A percentile compares a stretch with the other conserved stretches of the same genome.
These are phyloP conservation scores for Bretschneidera sinensis DNA, from an alignment of 345 rosid species.

Conservation along the genomic window DNA sequence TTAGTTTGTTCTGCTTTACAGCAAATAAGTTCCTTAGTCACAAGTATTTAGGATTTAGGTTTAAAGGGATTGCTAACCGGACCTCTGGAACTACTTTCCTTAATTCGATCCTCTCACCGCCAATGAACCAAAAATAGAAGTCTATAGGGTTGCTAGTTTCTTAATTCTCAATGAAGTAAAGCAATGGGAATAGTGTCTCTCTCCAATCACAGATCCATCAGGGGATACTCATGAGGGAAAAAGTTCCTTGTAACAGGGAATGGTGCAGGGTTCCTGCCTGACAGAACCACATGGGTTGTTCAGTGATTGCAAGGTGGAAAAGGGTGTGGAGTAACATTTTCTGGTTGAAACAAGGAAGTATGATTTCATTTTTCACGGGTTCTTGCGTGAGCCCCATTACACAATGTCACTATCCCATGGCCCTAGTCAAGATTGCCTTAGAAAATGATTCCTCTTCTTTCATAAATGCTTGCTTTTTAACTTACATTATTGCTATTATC, in stretches of 20 bases:
- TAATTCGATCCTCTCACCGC: too few relatives aligned
- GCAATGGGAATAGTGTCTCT: neutral
- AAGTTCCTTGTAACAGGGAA: slow-evolving; percentile 18
- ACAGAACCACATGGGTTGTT: slow-evolving; percentile 32
- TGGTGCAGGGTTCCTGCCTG: slow-evolving; percentile 25
- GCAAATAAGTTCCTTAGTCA: slow-evolving; percentile 13
- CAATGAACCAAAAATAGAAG: too few relatives aligned
- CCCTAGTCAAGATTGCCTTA: slow-evolving; percentile 7
- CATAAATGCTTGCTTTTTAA: slow-evolving; percentile 6
- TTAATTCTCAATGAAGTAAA: neutral
- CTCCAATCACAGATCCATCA: neutral
- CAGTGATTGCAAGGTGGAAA: slow-evolving; percentile 19
- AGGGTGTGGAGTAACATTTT: slow-evolving; percentile 17
- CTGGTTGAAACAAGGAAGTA: slow-evolving; percentile 11
- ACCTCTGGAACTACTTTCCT: too few relatives aligned
- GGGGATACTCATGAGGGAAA: slow-evolving; percentile 17
- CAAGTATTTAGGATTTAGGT: neutral
- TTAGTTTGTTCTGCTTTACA: too few relatives aligned
- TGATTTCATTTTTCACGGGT: slow-evolving; percentile 11
- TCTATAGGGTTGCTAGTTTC: slow-evolving; percentile 3
- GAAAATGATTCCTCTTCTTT: slow-evolving; percentile 14
- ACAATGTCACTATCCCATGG: slow-evolving; percentile 8
- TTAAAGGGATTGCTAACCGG: too few relatives aligned
- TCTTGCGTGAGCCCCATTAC: slow-evolving; percentile 24
- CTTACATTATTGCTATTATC: slow-evolving; percentile 20